A percentile compares a stretch with the other conserved stretches of the same genome.
phyloP scores from a whole-genome alignment of 108 stramenopile species.

The Phaeodactylum tricornutum region DNA sequence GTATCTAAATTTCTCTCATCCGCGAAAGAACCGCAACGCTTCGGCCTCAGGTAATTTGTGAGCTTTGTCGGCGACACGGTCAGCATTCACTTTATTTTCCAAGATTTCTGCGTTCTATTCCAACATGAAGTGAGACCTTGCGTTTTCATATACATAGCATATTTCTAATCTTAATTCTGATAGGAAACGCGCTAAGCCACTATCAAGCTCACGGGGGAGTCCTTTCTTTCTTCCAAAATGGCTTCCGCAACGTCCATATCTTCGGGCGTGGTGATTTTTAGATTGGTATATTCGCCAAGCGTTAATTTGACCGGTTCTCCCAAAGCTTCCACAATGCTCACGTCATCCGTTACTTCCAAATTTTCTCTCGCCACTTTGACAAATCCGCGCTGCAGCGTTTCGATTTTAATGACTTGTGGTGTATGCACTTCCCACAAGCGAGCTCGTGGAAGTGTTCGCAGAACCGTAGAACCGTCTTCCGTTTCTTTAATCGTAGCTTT shows the following conservation, averaged over 20 bases:
- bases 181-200: too few species aligned
- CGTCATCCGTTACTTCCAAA: constrained; percentile 92
- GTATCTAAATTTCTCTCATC: too few species aligned
- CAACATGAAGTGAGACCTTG: too few species aligned
- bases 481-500: constrained; percentile 94
- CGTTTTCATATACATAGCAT: too few species aligned
- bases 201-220: too few species aligned
- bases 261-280: constrained; percentile 95
- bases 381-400: constrained; percentile 69
- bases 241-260: constrained; percentile 87
- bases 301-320: constrained; percentile 89
- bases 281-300: constrained; percentile 89
- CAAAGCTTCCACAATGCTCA: constrained; percentile 88
- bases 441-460: constrained; percentile 73
- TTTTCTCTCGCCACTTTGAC: constrained; percentile 62
- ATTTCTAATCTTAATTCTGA: too few species aligned
- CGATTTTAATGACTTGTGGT: constrained; percentile 81
- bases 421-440: constrained; percentile 92
- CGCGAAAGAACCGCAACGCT: too few species aligned
- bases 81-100: too few species aligned
- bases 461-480: constrained; percentile 61
- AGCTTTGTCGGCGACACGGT: too few species aligned
- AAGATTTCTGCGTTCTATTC: too few species aligned
- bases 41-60: too few species aligned
- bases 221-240: constrained; percentile 70